Percentiles rank a stretch among this genome's conserved stretches.
Evolutionary conservation across 1,284 basidiomycete species (phyloP).

Genomic region (Vanrija pseudolonga): DNA sequence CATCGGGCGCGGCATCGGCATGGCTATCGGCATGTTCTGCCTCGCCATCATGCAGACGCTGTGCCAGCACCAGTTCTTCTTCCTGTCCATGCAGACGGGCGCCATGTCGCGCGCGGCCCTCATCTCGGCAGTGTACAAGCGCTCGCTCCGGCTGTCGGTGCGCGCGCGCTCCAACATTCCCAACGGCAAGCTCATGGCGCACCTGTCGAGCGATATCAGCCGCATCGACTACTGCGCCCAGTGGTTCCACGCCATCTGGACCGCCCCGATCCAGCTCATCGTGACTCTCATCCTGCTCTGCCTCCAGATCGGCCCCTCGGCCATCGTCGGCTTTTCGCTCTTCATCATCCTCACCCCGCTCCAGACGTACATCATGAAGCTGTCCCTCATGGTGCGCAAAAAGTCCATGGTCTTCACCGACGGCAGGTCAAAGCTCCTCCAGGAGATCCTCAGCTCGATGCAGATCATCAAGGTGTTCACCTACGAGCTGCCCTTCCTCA

Average conservation of each 20-base stretch:
- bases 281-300: conserved; percentile 54
- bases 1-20: conserved; percentile 64
- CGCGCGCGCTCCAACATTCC: conserved; percentile 62
- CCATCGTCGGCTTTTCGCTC: conserved; percentile 70
- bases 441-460: conserved; percentile 70
- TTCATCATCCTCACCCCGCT: conserved; percentile 66
- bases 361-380: conserved; percentile 66
- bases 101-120: conserved; percentile 67
- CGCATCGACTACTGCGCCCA: conserved; percentile 46
- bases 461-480: conserved; percentile 73
- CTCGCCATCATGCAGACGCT: conserved; percentile 60
- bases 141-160: conserved; percentile 63
- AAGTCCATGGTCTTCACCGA: conserved; percentile 69
- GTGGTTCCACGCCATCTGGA: conserved; percentile 54
- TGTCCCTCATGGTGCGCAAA: conserved; percentile 61
- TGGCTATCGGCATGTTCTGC: conserved; percentile 67
- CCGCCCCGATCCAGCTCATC: conserved; percentile 62
- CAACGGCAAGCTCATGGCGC: conserved; percentile 68
- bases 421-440: conserved; percentile 73
- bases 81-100: conserved; percentile 67
- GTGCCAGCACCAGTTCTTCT: conserved; percentile 71
- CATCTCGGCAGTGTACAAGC: conserved; percentile 70
- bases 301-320: conserved; percentile 65
- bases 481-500: conserved; percentile 63
- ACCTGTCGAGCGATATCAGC: conserved; percentile 66